Evolutionary conservation across 2,329 filamentous ascomycete genomes (phyloP).

Genomic region (Moelleriella libera): DNA sequence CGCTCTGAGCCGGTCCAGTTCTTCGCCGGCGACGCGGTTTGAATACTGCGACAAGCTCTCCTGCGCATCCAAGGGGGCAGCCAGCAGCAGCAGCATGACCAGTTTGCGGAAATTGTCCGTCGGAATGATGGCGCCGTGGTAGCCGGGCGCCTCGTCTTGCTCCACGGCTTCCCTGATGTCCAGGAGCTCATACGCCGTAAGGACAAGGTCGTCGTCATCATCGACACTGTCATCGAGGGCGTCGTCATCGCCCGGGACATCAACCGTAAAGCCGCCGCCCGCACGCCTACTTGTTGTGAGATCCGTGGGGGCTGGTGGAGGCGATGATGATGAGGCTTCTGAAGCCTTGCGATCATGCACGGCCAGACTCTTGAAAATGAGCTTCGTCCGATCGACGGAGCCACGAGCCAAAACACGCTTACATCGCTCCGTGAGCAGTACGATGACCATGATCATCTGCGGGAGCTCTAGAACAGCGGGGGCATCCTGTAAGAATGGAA

Average conservation of each 20-base stretch:
- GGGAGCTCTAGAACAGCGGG: slow-evolving; percentile 57
- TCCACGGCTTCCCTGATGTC: slow-evolving; percentile 49
- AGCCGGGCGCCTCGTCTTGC: slow-evolving; percentile 32
- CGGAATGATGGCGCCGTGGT: slow-evolving; percentile 55
- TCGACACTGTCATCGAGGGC: slow-evolving; percentile 29
- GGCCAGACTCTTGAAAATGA: slow-evolving; percentile 58
- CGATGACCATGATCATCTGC: slow-evolving; percentile 57
- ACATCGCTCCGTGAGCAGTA: slow-evolving; percentile 59
- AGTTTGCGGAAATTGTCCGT: slow-evolving; percentile 59
- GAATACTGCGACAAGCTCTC: slow-evolving; percentile 50
- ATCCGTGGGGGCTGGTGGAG: too few species aligned
- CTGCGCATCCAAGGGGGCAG: slow-evolving; percentile 49
- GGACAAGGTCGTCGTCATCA: slow-evolving; percentile 48
- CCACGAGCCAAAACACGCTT: slow-evolving; percentile 45
- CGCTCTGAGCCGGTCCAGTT: slow-evolving; percentile 42
- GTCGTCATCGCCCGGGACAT: slow-evolving; percentile 28
- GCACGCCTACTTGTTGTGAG: slow-evolving; percentile 3
- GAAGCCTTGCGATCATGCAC: slow-evolving; percentile 50
- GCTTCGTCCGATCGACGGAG: slow-evolving; percentile 42
- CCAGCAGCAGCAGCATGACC: slow-evolving; percentile 54
- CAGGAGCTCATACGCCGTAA: slow-evolving; percentile 55
- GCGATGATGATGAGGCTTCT: not conserved
- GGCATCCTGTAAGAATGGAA: slow-evolving; percentile 58
- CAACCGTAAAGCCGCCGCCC: slow-evolving; percentile 29
- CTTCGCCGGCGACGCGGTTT: slow-evolving; percentile 36